phyloP scores from a whole-genome alignment of 495 filamentous ascomycete species.

The Thozetella sp. region DNA sequence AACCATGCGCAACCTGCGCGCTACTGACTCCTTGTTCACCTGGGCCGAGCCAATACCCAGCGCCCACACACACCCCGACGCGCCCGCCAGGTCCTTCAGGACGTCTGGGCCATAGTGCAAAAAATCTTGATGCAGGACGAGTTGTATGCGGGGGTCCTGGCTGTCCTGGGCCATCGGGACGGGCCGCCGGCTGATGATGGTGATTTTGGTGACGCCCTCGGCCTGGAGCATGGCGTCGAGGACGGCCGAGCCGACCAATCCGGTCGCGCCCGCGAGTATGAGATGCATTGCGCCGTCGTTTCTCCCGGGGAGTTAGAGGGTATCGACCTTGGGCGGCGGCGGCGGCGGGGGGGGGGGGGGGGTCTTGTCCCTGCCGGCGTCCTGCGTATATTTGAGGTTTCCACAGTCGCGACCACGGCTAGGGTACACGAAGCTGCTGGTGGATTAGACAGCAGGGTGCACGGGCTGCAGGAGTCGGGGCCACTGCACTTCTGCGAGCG shows the following conservation, averaged over 20 bases:
- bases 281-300: slow-evolving; percentile 57
- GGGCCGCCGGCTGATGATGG: slow-evolving; percentile 65
- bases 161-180: slow-evolving; percentile 63
- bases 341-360: no score
- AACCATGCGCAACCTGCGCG: not conserved
- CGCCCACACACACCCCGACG: slow-evolving; percentile 72
- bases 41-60: slow-evolving; percentile 60
- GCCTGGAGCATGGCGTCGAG: slow-evolving; percentile 65
- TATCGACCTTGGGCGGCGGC: not conserved
- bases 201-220: slow-evolving; percentile 59
- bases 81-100: slow-evolving; percentile 62
- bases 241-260: slow-evolving; percentile 66
- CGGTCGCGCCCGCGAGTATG: slow-evolving; percentile 76
- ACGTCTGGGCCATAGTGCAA: slow-evolving; percentile 53
- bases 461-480: no score
- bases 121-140: slow-evolving; percentile 71
- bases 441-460: no score
- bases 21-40: slow-evolving; percentile 61
- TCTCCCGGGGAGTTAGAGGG: no score
- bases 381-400: no score
- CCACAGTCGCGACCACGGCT: no score
- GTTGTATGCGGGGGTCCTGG: slow-evolving; percentile 56
- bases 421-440: no score
- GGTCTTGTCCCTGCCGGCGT: no score
- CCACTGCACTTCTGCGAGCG: no score